Base-by-base conservation (phyloP, 805 yeast genomes). In the Candida khao-thaluensis region DNA sequence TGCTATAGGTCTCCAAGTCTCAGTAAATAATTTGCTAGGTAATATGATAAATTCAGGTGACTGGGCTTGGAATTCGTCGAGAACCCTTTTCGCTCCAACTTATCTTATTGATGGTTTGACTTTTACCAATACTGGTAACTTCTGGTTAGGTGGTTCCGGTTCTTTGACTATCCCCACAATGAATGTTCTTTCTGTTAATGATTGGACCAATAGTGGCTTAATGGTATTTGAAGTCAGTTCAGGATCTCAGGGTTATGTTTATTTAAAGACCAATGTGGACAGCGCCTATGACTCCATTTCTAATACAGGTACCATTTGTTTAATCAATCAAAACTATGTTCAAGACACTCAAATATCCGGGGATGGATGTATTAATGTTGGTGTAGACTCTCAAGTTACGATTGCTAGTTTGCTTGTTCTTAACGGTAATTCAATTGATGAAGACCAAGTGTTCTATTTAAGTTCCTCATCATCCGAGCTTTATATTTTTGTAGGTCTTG, bases 301-400 rank as follows among this genome's bases (percentile, higher is more conserved):
- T 4, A 58, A 58, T 34, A 22, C 45, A 24, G 63, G 63, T 37
- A 47, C 47, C 17, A 54, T 58, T 35, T 60, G 65, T 48, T 51
- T 61, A 28, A 23, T 42, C 35, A 58, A 54, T 29, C 42, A 49
- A 23, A 35, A 35, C 2, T 60, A 52, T 42, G 32, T 37, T n/a
- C 65, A 59, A 44, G 39, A 50, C 1, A 48, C 57, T 11, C 30
- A 29, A 16, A 47, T 61, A 28, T 6, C 17, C 2, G 66, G 66
- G 16, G 17, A 42, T 12, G 67, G 67, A 21, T 61, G 67, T 50
- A 44, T 58, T 15, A 43, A 35, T 34, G 49, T 50, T 15, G 56
- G 43, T 14, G 38, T 4, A 2, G 29, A 43, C 22, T 30, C 51
- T n/a, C 36, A 41, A 17, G 37, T 43, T n/a, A 37, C 20, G 18